Evolutionary conservation across 2,329 filamentous ascomycete species (phyloP), one percentile per base, ranked within the genome.

Genomic region (Pestalotiopsis fici): DNA sequence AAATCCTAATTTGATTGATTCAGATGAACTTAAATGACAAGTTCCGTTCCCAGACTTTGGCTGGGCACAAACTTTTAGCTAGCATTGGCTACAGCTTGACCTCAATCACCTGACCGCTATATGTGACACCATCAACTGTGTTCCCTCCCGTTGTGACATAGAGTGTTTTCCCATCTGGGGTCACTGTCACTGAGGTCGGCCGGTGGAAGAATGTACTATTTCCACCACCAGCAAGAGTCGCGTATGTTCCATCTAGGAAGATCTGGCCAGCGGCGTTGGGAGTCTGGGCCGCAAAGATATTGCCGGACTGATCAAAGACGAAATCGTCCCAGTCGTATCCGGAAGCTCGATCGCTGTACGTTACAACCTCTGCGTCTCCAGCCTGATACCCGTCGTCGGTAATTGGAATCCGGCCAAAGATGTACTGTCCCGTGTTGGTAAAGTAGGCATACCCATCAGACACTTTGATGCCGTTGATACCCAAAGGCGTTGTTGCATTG

Each of bases 391-490:
- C 43, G 12, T 43, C 60, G 11, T 43, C 60, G 21, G 27, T 64
- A 47, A 69, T 66, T 13, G 68, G 64, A 18, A 69, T 28, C 12
- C 68, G 66, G 18, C 47, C 66, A 23, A 69, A 64, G 43, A 63
- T 59, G 35, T 56, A 55, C 31, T 57, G 55, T 13, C n/a, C 60
- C 4, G 65, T 63, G 64, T 68, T 69, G 21, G 68, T 69, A 61
- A 69, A 69, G 35, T 69, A 68, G 3, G 57, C 68, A 31, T 69
- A 68, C 2, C 59, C 28, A 18, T 57, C 65, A 18, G 39, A 39
- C 37, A 68, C n/a, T 43, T 68, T 69, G 27, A 69, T 61, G 21
- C 68, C 68, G 28, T 69, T 66, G 60, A 68, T 65, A 1, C 66
- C 68, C 31, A 47, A 21, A 3, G 66, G 68, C 9, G 39, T 39